A percentile compares a stretch with the other conserved stretches of the same genome.
phyloP scores from a whole-genome alignment of 2,329 filamentous ascomycete species.

The Aspergillus costaricaensis region DNA sequence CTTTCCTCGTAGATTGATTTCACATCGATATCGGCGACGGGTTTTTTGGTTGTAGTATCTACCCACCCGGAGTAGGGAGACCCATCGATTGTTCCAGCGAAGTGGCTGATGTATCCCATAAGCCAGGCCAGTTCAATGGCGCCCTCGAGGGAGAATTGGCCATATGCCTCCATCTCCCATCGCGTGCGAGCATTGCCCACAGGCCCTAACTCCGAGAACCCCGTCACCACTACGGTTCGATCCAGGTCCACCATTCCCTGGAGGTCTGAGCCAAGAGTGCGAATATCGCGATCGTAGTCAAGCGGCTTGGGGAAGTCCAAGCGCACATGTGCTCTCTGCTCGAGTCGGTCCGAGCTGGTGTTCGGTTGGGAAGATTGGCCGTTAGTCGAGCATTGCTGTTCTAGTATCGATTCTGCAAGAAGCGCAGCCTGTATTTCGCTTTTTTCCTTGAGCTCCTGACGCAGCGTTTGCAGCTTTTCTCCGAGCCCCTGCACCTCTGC shows the following conservation, averaged over 20 bases:
- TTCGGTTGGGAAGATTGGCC: too few relatives aligned
- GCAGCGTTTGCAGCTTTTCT: neutral
- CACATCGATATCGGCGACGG: conserved; percentile 4
- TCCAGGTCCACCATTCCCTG: neutral
- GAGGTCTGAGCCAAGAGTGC: neutral
- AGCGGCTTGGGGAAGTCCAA: neutral
- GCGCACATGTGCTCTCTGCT: neutral
- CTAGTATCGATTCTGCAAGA: neutral
- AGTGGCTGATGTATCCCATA: conserved; percentile 2
- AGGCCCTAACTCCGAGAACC: conserved; percentile 7
- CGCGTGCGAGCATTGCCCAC: conserved; percentile 6
- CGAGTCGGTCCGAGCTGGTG: neutral
- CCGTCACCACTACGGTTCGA: conserved; percentile 2
- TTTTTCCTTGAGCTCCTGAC: neutral
- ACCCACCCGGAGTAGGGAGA: conserved; percentile 5
- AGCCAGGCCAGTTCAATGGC: conserved; percentile 10
- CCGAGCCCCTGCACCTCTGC: neutral
- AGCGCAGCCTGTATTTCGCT: neutral
- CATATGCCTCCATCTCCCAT: conserved; percentile 11
- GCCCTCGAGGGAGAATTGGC: neutral
- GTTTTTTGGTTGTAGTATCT: neutral
- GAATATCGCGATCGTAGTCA: neutral
- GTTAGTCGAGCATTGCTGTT: neutral
- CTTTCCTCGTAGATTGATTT: neutral
- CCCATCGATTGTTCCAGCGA: neutral